Conservation (phyloP, 202 grass and related monocot species). For the Brachypodium distachyon region DNA sequence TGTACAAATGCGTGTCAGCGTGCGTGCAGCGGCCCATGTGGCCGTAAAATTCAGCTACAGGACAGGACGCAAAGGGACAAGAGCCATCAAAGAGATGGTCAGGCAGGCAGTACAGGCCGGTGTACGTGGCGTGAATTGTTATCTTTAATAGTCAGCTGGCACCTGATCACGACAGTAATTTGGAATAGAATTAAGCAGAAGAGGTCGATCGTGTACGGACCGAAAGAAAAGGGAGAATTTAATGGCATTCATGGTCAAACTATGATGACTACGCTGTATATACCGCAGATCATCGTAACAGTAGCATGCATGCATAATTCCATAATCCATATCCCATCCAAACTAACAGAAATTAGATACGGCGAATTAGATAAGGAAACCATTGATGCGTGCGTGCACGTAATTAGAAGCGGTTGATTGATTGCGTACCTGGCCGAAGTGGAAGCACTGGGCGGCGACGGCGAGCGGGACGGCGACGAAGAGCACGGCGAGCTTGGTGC, state of each 20-base stretch:
- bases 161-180: neutral
- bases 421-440: conserved; percentile 46
- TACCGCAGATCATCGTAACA: neutral
- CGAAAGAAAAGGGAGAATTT: neutral
- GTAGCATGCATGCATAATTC: neutral
- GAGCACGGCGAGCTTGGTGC: conserved; percentile 86
- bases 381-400: no score
- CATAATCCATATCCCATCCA: no score
- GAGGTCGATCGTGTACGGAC: no score
- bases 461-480: conserved; percentile 72
- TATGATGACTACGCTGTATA: no score
- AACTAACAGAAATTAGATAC: neutral
- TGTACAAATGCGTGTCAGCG: neutral
- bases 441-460: conserved; percentile 45
- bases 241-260: neutral
- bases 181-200: neutral
- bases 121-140: no score
- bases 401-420: no score
- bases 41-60: neutral
- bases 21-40: neutral
- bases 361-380: neutral
- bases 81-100: neutral
- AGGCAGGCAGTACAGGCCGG: neutral
- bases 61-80: neutral
- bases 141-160: neutral